Percentiles rank a stretch among this genome's conserved stretches.
Conservation (phyloP, 345 rosid genomes). For the Eucalyptus dawsonii region DNA sequence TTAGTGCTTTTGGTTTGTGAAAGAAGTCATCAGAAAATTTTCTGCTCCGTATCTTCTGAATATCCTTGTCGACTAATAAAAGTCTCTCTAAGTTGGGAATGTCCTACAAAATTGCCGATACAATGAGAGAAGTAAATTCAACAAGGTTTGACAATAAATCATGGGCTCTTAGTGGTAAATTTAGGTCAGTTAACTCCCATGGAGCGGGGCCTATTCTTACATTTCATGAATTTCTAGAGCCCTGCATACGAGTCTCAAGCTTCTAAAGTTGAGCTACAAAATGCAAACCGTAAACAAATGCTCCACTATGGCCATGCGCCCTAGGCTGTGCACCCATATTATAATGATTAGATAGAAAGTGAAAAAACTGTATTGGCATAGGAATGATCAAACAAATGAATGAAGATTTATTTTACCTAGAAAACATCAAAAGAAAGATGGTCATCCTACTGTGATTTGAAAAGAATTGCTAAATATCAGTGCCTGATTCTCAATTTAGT, state of each 20-base stretch:
- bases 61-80: not conserved
- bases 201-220: rapidly evolving
- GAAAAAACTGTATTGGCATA: too few relatives aligned
- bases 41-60: not conserved
- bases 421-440: not conserved
- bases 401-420: not conserved
- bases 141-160: not conserved
- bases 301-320: rapidly evolving
- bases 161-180: too few relatives aligned
- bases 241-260: too few relatives aligned
- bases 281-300: not conserved
- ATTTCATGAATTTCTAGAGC: rapidly evolving
- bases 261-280: too few relatives aligned
- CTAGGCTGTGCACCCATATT: rapidly evolving
- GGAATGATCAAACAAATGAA: not conserved
- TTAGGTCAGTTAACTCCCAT: rapidly evolving
- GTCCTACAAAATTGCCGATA: not conserved
- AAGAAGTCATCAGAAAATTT: not conserved
- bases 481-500: too few relatives aligned
- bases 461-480: too few relatives aligned
- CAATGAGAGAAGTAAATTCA: not conserved
- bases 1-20: too few relatives aligned
- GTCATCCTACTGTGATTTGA: rapidly evolving
- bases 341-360: not conserved
- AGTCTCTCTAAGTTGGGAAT: not conserved